Base-by-base conservation (phyloP, 2,329 filamentous ascomycete species). In the Fusarium temperatum region DNA sequence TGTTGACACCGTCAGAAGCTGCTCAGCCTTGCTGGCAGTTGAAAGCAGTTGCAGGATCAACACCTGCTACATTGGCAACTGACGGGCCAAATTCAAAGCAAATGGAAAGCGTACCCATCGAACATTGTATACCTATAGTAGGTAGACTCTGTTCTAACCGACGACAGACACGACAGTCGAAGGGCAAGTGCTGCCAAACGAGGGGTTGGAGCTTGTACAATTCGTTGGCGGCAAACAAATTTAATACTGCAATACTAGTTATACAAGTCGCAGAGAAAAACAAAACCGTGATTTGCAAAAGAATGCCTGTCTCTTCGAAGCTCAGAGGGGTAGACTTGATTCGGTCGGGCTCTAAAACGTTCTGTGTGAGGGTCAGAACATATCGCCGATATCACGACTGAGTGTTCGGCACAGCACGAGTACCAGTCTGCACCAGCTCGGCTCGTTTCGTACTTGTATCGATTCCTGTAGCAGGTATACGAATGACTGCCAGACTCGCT, bases 91-190 rank as follows among this genome's bases (percentile, higher is more conserved):
- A 42, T 51, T n/a, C 45, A 35, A 57, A 58, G 42, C 38, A 60
- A 74, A 74, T 17, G 68, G 70, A 74, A 78, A 73, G 78, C 84
- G 76, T 85, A 85, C 84, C 83, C 82, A 84, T 84, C 79, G 83
- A 82, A 80, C 81, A 82, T 82, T 72, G 76, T 81, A 77, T 72
- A 24, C 24, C 24, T 24, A n/a, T n/a, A n/a, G n/a, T n/a, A 24
- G 24, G 24, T 24, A 78, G 73, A 38, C 48, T 68, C 63, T 65
- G 56, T 59, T 63, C 48, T 57, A 64, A 72, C 66, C 63, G 51
- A 66, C 65, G 75, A 63, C 68, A 75, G 72, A 76, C 76, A 76
- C 57, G 72, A 71, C 66, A 66, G 69, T 68, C 55, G 58, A 74
- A 67, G 57, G 45, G 62, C 44, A 48, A 68, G 55, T 39, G 55